Evolutionary conservation across 305 asterid genomes (phyloP).

Genomic region (Striga hermonthica): DNA sequence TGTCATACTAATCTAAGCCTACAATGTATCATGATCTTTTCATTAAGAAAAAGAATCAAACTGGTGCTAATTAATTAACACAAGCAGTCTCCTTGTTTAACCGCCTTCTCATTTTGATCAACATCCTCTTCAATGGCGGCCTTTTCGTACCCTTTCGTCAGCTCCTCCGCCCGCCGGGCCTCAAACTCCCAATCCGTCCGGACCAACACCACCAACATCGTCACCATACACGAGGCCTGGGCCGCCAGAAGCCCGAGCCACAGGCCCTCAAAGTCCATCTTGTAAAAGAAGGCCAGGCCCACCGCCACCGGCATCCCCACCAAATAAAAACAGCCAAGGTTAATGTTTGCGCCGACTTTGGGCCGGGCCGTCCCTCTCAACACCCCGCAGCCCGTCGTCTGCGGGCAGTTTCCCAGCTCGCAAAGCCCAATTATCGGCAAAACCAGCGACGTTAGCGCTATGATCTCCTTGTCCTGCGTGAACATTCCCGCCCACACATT

Average conservation of each 20-base stretch:
- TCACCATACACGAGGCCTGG: constrained; percentile 44
- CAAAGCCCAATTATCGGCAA: constrained; percentile 7
- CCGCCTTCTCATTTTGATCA: neutral
- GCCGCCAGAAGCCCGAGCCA: constrained; percentile 59
- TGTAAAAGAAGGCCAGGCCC: constrained; percentile 36
- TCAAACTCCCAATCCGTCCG: constrained; percentile 51
- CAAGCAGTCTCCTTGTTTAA: neutral
- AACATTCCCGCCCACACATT: constrained; percentile 4
- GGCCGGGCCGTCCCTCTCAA: constrained; percentile 12
- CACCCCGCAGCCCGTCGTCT: constrained; percentile 13
- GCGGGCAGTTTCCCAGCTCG: constrained; percentile 16
- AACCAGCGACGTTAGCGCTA: constrained; percentile 5
- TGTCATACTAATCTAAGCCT: neutral
- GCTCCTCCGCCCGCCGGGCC: constrained; percentile 38
- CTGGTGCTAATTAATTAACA: neutral
- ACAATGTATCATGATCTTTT: neutral
- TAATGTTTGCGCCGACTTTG: constrained; percentile 5
- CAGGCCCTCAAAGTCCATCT: constrained; percentile 45
- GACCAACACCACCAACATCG: constrained; percentile 46
- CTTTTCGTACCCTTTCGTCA: constrained; percentile 32
- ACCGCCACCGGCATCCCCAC: constrained; percentile 17
- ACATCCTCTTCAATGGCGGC: constrained; percentile 10
- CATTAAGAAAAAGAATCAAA: neutral
- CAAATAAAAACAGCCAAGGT: neutral
- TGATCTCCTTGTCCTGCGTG: neutral